phyloP scores from a whole-genome alignment of 2,329 filamentous ascomycete species.

The Trichophyton benhamiae region DNA sequence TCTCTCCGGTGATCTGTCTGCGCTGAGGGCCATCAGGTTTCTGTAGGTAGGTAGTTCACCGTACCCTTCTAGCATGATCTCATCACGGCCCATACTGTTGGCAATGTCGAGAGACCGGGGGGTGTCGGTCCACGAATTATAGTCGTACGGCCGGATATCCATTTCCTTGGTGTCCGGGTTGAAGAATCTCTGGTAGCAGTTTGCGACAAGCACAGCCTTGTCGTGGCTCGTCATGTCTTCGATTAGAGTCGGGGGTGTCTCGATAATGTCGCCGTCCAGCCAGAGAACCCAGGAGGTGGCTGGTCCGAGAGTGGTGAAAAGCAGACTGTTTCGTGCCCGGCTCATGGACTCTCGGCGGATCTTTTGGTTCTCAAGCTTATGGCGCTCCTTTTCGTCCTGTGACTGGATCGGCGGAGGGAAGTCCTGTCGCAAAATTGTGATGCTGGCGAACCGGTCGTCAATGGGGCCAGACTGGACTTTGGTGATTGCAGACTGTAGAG shows the following conservation, averaged over 20 bases:
- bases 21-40: conserved; percentile 78
- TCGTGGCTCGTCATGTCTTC: conserved; percentile 82
- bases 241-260: conserved; percentile 72
- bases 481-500: conserved; percentile 71
- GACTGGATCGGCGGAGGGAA: conserved; percentile 70
- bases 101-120: conserved; percentile 63
- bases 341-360: conserved; percentile 77
- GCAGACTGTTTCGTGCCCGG: conserved; percentile 79
- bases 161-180: conserved; percentile 59
- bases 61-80: conserved; percentile 89
- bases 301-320: conserved; percentile 89
- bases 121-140: conserved; percentile 95
- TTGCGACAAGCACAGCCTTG: conserved; percentile 84
- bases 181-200: conserved; percentile 82
- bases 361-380: conserved; percentile 87
- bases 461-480: conserved; percentile 75
- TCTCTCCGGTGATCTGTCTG: conserved; percentile 42
- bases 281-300: conserved; percentile 92
- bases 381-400: conserved; percentile 76
- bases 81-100: conserved; percentile 71
- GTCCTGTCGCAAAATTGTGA: conserved; percentile 91
- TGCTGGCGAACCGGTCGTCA: conserved; percentile 73
- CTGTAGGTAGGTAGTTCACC: conserved; percentile 85
- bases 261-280: conserved; percentile 85
- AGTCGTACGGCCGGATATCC: conserved; percentile 81